A percentile compares a stretch with the other conserved stretches of the same genome.
Conservation (phyloP, 129 eudicot genomes). For the Chrysanthemum makinoi region DNA sequence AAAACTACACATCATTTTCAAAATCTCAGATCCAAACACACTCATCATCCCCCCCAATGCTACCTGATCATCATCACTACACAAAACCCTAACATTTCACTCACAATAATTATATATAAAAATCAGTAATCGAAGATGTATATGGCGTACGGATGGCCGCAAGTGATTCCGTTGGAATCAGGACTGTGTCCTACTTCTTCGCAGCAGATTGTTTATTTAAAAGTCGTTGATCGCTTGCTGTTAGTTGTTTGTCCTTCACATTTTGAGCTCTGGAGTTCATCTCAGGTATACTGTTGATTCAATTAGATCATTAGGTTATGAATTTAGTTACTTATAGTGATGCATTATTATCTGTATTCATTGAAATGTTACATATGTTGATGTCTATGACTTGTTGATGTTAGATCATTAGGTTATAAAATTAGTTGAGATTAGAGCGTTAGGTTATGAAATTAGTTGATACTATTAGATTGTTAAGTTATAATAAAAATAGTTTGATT, state of each 20-base stretch:
- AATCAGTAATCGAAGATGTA: constrained; percentile 51
- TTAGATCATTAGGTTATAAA: neutral
- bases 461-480: neutral
- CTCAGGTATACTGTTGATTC: constrained; percentile 47
- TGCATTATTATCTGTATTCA: too few species aligned
- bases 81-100: constrained; percentile 40
- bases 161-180: constrained; percentile 85
- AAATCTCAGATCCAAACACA: constrained; percentile 42
- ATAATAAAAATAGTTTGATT: too few species aligned
- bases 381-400: neutral
- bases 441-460: too few species aligned
- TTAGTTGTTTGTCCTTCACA: constrained; percentile 88
- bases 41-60: constrained; percentile 27
- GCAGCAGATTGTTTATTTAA: constrained; percentile 71
- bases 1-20: constrained; percentile 10
- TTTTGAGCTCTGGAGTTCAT: constrained; percentile 94
- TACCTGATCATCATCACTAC: constrained; percentile 24
- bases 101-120: neutral
- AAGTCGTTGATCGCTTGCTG: constrained; percentile 59
- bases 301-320: too few species aligned
- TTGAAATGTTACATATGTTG: neutral
- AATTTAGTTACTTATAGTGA: too few species aligned
- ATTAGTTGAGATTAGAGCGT: neutral
- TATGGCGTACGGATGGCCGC: constrained; percentile 99
- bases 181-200: constrained; percentile 59